Percentiles rank a stretch among this genome's conserved stretches.
Conservation (phyloP, 371 early-diverging fungal genomes). For the Haplosporangium sp. region DNA sequence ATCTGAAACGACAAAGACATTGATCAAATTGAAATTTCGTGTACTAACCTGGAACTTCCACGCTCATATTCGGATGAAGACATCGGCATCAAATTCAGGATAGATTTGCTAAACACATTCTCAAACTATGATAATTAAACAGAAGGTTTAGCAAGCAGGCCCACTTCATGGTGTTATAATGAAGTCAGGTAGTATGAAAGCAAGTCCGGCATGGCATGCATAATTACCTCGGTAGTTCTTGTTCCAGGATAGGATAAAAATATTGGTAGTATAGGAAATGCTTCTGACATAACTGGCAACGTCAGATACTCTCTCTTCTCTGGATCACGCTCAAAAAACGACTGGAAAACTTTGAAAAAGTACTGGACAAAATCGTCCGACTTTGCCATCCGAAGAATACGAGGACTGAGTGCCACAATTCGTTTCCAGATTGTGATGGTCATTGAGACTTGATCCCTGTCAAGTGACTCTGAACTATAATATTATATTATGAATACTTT, state of each 20-base stretch:
- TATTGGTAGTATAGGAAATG: constrained; percentile 43
- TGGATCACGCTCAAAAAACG: constrained; percentile 47
- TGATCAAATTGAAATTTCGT: neutral
- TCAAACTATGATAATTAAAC: constrained; percentile 26
- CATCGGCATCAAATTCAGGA: constrained; percentile 64
- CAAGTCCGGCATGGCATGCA: neutral
- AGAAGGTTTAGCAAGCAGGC: neutral
- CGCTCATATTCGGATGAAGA: constrained; percentile 59
- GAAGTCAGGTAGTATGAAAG: no score
- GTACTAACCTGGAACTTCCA: constrained; percentile 57
- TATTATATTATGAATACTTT: neutral
- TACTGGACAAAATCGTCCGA: constrained; percentile 39
- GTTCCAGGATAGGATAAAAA: constrained; percentile 39
- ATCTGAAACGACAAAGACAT: neutral
- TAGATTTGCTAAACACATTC: constrained; percentile 28
- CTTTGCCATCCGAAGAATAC: constrained; percentile 58
- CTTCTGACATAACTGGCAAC: constrained; percentile 43
- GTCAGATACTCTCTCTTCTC: constrained; percentile 37
- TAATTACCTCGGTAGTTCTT: constrained; percentile 31
- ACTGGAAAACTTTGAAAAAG: constrained; percentile 46
- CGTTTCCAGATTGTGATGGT: constrained; percentile 56
- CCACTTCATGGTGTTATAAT: neutral
- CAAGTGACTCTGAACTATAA: constrained; percentile 50
- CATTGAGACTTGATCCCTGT: constrained; percentile 38
- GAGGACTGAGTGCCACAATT: constrained; percentile 62